Conservation (phyloP, 139 green algal genomes). For the Volvox africanus region DNA sequence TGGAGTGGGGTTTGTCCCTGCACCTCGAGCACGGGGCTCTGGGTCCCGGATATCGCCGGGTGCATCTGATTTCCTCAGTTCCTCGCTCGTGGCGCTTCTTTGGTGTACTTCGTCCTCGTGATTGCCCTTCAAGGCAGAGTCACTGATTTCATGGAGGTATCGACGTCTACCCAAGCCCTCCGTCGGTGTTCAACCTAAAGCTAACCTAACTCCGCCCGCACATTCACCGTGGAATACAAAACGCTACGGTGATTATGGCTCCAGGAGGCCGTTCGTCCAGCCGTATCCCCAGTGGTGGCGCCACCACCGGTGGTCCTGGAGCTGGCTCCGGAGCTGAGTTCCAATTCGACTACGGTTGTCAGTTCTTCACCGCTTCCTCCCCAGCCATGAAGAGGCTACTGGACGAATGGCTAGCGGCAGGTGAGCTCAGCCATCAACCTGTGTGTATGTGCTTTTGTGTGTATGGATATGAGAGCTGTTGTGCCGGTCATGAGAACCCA, state of each 20-base stretch:
- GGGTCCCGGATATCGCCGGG: neutral
- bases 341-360: constrained; percentile 40
- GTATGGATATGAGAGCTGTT: too few relatives aligned
- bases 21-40: neutral
- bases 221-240: neutral
- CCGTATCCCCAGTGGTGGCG: neutral
- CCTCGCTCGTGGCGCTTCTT: too few relatives aligned
- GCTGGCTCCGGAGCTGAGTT: neutral
- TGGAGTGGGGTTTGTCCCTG: too few relatives aligned
- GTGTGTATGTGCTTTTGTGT: too few relatives aligned
- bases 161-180: neutral
- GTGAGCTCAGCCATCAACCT: neutral
- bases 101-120: too few relatives aligned
- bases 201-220: neutral
- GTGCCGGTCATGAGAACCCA: too few relatives aligned
- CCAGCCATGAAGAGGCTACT: neutral
- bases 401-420: neutral
- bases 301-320: neutral
- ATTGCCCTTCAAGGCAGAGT: too few relatives aligned
- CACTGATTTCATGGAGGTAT: too few relatives aligned
- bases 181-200: neutral
- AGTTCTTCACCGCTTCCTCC: constrained; percentile 8
- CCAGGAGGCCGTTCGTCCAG: constrained; percentile 19
- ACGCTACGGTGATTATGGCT: neutral
- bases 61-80: neutral